These are phyloP conservation scores for Aspergillus felis DNA, from an alignment of 2,329 filamentous ascomycete species.

Conservation along the genomic window DNA sequence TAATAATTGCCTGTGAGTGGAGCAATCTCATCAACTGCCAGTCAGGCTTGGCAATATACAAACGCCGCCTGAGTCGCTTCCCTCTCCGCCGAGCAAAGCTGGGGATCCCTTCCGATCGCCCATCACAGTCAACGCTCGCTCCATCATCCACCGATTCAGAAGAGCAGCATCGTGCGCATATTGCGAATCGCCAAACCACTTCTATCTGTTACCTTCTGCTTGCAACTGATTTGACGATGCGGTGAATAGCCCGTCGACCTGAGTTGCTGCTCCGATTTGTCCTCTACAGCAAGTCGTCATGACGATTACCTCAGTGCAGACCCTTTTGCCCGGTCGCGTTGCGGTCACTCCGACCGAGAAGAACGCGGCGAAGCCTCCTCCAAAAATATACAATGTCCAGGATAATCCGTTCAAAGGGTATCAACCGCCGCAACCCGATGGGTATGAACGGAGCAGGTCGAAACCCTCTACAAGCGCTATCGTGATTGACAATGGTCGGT, in stretches of 20 bases:
- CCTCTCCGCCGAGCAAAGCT: slow-evolving; percentile 12
- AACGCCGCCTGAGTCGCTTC: slow-evolving; percentile 10
- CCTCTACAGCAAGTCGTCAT: slow-evolving; percentile 26
- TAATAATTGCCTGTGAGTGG: slow-evolving; percentile 8
- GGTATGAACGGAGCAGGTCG: slow-evolving; percentile 64
- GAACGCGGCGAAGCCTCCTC: slow-evolving; percentile 52
- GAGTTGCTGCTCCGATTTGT: slow-evolving; percentile 16
- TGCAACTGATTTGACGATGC: slow-evolving; percentile 15
- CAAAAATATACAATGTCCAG: slow-evolving; percentile 51
- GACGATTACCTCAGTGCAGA: slow-evolving; percentile 42
- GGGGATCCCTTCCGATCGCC: slow-evolving; percentile 8
- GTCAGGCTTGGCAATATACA: slow-evolving; percentile 16
- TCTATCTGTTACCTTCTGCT: neutral
- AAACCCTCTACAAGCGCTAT: slow-evolving; percentile 66
- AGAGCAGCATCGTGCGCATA: neutral
- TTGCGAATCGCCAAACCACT: neutral
- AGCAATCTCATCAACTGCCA: neutral
- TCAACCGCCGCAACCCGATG: slow-evolving; percentile 58
- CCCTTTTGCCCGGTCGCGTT: slow-evolving; percentile 34
- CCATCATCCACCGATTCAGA: neutral
- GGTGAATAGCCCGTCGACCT: slow-evolving; percentile 13
- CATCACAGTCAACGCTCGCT: neutral
- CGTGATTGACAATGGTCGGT: slow-evolving; percentile 91
- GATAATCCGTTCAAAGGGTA: slow-evolving; percentile 61
- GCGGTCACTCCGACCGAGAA: slow-evolving; percentile 42